A percentile compares a stretch with the other conserved stretches of the same genome.
phyloP scores from a whole-genome alignment of 2,329 filamentous ascomycete species.

The Aspergillus felis region DNA sequence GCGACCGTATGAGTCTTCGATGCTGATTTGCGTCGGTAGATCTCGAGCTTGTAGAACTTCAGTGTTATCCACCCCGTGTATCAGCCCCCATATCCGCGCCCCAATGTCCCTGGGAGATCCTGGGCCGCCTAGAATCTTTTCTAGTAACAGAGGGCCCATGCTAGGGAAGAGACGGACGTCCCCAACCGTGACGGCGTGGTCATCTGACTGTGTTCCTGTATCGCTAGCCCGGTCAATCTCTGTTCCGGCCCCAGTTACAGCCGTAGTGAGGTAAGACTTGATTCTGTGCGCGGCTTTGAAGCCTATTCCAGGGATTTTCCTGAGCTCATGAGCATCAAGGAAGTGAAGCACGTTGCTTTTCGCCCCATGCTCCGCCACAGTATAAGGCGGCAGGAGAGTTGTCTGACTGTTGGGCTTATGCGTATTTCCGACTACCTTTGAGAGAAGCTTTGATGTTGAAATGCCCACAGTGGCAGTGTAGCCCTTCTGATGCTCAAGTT shows the following conservation, averaged over 20 bases:
- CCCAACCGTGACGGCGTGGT: constrained; percentile 59
- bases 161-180: constrained; percentile 60
- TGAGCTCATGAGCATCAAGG: constrained; percentile 70
- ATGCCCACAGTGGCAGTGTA: constrained; percentile 88
- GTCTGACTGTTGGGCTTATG: constrained; percentile 90
- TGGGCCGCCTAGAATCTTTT: constrained; percentile 65
- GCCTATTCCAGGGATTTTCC: constrained; percentile 81
- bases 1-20: constrained; percentile 84
- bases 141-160: constrained; percentile 63
- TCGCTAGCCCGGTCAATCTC: not conserved
- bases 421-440: constrained; percentile 77
- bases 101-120: constrained; percentile 71
- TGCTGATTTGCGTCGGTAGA: constrained; percentile 83
- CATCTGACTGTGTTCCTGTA: constrained; percentile 18
- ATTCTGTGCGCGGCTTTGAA: constrained; percentile 70
- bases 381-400: constrained; percentile 66
- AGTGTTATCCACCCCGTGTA: constrained; percentile 75
- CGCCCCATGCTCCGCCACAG: constrained; percentile 18
- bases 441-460: constrained; percentile 78
- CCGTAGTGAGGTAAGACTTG: constrained; percentile 22
- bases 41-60: constrained; percentile 69
- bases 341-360: constrained; percentile 61
- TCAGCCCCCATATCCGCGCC: constrained; percentile 66
- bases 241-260: not conserved
- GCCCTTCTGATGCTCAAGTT: constrained; percentile 70